These are phyloP conservation scores for Chaetomium cochliodes DNA, from an alignment of 495 filamentous ascomycete genomes.

Conservation along the genomic window DNA sequence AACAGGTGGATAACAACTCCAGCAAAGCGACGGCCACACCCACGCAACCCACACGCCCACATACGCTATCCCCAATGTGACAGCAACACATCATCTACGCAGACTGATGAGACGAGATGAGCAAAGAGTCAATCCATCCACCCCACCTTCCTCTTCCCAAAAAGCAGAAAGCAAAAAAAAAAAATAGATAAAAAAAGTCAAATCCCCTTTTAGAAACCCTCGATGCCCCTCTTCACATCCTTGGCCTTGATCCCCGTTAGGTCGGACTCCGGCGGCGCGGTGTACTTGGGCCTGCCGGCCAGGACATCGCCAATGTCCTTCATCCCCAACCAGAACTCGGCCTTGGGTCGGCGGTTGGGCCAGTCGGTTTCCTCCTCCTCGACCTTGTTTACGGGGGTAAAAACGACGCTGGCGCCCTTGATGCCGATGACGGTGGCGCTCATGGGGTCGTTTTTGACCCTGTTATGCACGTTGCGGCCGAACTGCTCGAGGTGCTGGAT, in stretches of 20 bases:
- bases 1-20: not conserved
- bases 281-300: constrained; percentile 63
- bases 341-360: constrained; percentile 78
- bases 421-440: constrained; percentile 86
- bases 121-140: not conserved
- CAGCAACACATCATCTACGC: no score
- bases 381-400: constrained; percentile 70
- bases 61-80: no score
- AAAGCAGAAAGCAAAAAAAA: not conserved
- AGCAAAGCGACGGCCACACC: not conserved
- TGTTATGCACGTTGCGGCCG: constrained; percentile 61
- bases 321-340: constrained; percentile 80
- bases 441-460: constrained; percentile 66
- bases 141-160: not conserved
- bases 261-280: constrained; percentile 42
- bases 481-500: constrained; percentile 84
- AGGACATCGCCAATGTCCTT: constrained; percentile 82
- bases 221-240: constrained; percentile 54
- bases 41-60: not conserved
- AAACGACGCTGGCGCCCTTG: constrained; percentile 82
- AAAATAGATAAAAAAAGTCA: not conserved
- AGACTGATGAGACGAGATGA: no score
- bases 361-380: constrained; percentile 92
- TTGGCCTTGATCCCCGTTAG: constrained; percentile 52
- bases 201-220: not conserved